A percentile compares a stretch with the other conserved stretches of the same genome.
phyloP scores from a whole-genome alignment of 1,284 basidiomycete species.

The Cystobasidium sp. region DNA sequence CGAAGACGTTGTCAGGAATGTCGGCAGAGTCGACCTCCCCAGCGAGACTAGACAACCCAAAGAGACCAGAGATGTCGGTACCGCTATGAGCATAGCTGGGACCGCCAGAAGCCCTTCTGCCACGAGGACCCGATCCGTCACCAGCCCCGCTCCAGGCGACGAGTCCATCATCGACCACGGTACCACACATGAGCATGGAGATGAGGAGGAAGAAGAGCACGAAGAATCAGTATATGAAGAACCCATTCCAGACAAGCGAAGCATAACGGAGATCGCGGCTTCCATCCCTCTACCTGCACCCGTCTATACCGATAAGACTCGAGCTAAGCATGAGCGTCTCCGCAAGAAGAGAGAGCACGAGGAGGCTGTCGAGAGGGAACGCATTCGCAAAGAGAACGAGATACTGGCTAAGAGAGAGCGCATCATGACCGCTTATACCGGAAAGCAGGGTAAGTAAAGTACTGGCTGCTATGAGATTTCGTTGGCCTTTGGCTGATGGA shows the following conservation, averaged over 20 bases:
- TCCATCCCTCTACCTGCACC: conserved; percentile 29
- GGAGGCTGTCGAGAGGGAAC: conserved; percentile 32
- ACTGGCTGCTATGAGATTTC: not conserved
- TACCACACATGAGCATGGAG: not conserved
- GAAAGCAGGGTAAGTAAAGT: conserved; percentile 25
- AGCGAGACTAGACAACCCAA: too few relatives aligned
- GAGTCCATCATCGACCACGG: not conserved
- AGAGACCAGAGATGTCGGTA: not conserved
- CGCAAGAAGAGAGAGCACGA: conserved; percentile 41
- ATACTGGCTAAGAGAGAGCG: conserved; percentile 35
- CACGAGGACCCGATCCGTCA: not conserved
- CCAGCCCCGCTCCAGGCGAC: not conserved
- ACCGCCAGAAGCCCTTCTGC: too few relatives aligned
- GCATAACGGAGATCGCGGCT: conserved; percentile 27
- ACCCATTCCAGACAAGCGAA: conserved; percentile 31
- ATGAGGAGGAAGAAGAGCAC: conserved; percentile 10
- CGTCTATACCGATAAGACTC: conserved; percentile 38
- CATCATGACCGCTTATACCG: conserved; percentile 40
- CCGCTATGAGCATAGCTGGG: not conserved
- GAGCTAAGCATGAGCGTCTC: conserved; percentile 29
- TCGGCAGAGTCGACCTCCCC: too few relatives aligned
- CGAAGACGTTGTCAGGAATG: too few relatives aligned
- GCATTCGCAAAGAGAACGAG: conserved; percentile 27
- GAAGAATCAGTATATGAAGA: conserved; percentile 24
- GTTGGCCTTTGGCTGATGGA: not conserved